These are phyloP conservation scores for Leptoxyphium fumago DNA, from an alignment of 2,329 filamentous ascomycete species.

Conservation along the genomic window DNA sequence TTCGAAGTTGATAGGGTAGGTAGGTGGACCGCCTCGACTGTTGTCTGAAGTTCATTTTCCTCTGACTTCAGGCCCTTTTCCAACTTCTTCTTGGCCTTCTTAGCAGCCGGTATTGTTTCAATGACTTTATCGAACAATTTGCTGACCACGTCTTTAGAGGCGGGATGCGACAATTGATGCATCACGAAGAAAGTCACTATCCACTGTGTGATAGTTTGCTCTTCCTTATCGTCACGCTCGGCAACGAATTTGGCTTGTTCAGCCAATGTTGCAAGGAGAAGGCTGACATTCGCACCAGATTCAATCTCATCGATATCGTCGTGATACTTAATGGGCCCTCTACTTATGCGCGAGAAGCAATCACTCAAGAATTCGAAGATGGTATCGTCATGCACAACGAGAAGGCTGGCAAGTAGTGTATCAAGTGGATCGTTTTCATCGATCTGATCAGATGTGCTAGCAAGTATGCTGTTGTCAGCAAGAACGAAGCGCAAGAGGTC, in stretches of 20 bases:
- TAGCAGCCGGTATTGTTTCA: not conserved
- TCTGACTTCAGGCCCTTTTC: not conserved
- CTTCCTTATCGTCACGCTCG: conserved; percentile 2
- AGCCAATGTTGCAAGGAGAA: conserved; percentile 52
- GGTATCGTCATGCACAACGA: conserved; percentile 12
- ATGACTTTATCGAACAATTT: not conserved
- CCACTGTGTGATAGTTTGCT: not conserved
- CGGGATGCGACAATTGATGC: not conserved
- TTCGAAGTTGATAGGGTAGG: not conserved
- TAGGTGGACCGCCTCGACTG: not conserved
- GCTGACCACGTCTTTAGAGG: not conserved
- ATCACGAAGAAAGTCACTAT: not conserved
- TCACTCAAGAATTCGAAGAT: conserved; percentile 69
- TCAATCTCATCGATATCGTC: conserved; percentile 46
- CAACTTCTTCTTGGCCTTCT: not conserved
- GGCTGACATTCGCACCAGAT: conserved; percentile 32
- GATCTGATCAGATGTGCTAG: conserved; percentile 1
- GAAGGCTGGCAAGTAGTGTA: not conserved
- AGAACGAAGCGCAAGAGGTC: conserved; percentile 32
- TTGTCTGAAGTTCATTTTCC: not conserved
- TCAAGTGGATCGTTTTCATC: conserved; percentile 5
- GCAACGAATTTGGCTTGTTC: conserved; percentile 61
- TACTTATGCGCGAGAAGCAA: conserved; percentile 60
- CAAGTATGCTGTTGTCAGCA: conserved; percentile 51
- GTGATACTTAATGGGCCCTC: conserved; percentile 69